Percentiles rank a stretch among this genome's conserved stretches.
These are phyloP conservation scores for Inga laurina DNA, from an alignment of 306 rosid species.

Conservation along the genomic window DNA sequence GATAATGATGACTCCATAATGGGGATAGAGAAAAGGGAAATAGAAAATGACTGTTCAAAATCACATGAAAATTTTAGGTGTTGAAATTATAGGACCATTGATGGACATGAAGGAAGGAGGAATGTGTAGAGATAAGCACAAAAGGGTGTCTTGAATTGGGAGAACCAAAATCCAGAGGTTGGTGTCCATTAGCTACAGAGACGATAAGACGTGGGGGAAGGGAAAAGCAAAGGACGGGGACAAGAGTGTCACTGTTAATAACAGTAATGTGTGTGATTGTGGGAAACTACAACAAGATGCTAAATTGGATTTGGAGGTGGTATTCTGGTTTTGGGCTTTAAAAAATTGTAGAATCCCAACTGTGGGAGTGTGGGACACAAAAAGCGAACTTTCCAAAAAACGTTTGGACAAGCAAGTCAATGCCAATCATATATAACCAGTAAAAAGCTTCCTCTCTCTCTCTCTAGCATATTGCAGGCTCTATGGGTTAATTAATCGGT, in stretches of 20 bases:
- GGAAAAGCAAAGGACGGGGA: slow-evolving; percentile 14
- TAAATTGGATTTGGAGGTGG: not conserved
- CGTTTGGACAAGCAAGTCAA: slow-evolving; percentile 87
- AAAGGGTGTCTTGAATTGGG: slow-evolving; percentile 35
- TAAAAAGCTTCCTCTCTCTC: slow-evolving; percentile 47
- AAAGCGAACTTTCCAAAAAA: slow-evolving; percentile 78
- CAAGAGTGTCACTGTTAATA: slow-evolving; percentile 3
- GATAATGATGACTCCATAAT: slow-evolving; percentile 20
- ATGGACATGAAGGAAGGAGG: slow-evolving; percentile 23
- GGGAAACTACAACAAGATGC: slow-evolving; percentile 16
- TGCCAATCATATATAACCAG: slow-evolving; percentile 84
- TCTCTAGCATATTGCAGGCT: slow-evolving; percentile 15
- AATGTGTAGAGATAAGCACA: not conserved
- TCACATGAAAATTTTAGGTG: not conserved
- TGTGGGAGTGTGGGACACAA: slow-evolving; percentile 47
- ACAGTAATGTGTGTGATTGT: not conserved
- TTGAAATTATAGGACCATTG: slow-evolving; percentile 24
- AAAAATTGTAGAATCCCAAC: slow-evolving; percentile 47
- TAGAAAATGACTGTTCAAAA: slow-evolving; percentile 14
- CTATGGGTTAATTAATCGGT: not conserved
- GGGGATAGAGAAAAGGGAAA: not conserved
- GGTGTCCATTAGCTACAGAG: slow-evolving; percentile 1
- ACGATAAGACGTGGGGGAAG: slow-evolving; percentile 25
- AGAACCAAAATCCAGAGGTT: slow-evolving; percentile 20
- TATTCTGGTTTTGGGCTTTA: slow-evolving; percentile 35